Percentiles rank a stretch among this genome's conserved stretches.
These are phyloP conservation scores for Suhomyces bolitotheri DNA, from an alignment of 1,139 yeast genomes.

Conservation along the genomic window DNA sequence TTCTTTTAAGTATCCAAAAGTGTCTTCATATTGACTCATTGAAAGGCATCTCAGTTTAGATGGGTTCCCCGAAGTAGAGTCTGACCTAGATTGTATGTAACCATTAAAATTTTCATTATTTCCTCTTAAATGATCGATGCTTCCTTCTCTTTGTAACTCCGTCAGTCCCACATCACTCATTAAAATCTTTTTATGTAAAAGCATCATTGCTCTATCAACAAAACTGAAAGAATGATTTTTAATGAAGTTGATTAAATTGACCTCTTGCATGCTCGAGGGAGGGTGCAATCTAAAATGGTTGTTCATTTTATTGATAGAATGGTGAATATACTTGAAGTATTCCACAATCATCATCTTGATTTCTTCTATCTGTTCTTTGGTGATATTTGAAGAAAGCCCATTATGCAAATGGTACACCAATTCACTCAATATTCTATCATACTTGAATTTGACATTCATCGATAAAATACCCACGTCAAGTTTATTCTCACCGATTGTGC, in stretches of 20 bases:
- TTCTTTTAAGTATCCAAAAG: slow-evolving; percentile 43
- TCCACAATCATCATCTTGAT: slow-evolving; percentile 51
- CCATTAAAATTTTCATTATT: neutral
- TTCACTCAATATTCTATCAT: slow-evolving; percentile 53
- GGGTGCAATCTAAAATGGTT: slow-evolving; percentile 19
- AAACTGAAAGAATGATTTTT: slow-evolving; percentile 52
- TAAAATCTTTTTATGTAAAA: slow-evolving; percentile 55
- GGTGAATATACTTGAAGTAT: slow-evolving; percentile 50
- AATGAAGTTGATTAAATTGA: slow-evolving; percentile 49
- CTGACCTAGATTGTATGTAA: neutral
- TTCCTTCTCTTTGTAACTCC: slow-evolving; percentile 13
- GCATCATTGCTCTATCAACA: slow-evolving; percentile 57
- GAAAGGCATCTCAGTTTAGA: slow-evolving; percentile 15
- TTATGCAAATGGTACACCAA: slow-evolving; percentile 46
- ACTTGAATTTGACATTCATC: slow-evolving; percentile 54
- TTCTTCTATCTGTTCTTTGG: slow-evolving; percentile 41
- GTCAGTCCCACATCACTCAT: slow-evolving; percentile 25
- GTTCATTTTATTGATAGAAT: slow-evolving; percentile 34
- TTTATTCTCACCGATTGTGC: slow-evolving; percentile 20
- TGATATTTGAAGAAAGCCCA: slow-evolving; percentile 39
- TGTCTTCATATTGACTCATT: slow-evolving; percentile 42
- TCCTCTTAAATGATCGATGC: neutral
- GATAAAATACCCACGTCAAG: slow-evolving; percentile 43
- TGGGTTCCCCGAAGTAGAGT: slow-evolving; percentile 12
- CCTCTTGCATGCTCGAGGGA: slow-evolving; percentile 38